These are phyloP conservation scores for Solanum clarkiae DNA, from an alignment of 257 asterid species.

Conservation along the genomic window DNA sequence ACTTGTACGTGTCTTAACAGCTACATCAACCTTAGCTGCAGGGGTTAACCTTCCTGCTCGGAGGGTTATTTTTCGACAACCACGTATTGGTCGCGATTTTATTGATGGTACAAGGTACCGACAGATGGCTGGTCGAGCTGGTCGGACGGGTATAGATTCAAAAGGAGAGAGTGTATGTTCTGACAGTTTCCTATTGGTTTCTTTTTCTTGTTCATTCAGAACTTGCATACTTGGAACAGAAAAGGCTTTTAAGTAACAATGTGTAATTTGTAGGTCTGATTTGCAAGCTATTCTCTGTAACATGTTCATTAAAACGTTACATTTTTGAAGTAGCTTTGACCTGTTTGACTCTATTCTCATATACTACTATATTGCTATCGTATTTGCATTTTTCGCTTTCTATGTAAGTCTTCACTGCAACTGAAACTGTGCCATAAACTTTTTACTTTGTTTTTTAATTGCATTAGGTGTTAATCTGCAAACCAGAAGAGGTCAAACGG, in stretches of 20 bases:
- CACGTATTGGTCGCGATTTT: constrained; percentile 93
- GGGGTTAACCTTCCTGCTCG: constrained; percentile 98
- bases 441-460: not conserved
- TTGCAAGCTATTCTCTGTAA: not conserved
- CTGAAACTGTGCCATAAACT: not conserved
- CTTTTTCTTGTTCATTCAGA: not conserved
- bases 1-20: constrained; percentile 95
- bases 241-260: not conserved
- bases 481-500: constrained; percentile 77
- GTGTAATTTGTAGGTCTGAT: not conserved
- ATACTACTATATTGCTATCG: not conserved
- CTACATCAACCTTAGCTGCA: constrained; percentile 98
- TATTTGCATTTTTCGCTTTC: constrained; percentile 4
- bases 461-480: constrained; percentile 76
- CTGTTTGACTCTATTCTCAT: not conserved
- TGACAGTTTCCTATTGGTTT: not conserved
- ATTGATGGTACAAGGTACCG: constrained; percentile 88
- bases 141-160: constrained; percentile 97
- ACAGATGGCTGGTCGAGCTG: constrained; percentile 99
- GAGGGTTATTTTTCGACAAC: constrained; percentile 94
- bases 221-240: not conserved
- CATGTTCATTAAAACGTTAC: not conserved
- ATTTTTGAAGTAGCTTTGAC: not conserved
- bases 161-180: constrained; percentile 93
- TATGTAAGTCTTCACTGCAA: not conserved